Evolutionary conservation across 345 rosid genomes (phyloP).

Genomic region (Gossypium arboreum): DNA sequence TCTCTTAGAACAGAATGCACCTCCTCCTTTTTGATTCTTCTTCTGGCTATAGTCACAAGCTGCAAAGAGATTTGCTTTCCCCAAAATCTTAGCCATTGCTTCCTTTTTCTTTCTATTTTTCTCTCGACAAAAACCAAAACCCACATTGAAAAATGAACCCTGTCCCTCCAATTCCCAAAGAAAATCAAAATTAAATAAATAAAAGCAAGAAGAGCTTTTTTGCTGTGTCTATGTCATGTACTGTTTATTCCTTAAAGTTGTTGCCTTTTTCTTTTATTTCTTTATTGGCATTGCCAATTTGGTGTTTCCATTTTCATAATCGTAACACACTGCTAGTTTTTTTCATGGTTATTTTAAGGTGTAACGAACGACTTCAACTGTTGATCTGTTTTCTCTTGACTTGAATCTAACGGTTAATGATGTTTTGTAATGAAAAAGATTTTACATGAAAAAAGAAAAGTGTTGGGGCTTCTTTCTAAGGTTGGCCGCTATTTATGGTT

Average conservation of each 20-base stretch:
- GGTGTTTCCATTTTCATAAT: neutral
- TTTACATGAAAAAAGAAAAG: neutral
- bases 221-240: neutral
- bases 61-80: conserved; percentile 40
- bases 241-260: neutral
- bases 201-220: neutral
- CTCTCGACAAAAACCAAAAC: conserved; percentile 8
- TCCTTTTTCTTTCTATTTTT: neutral
- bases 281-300: neutral
- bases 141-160: conserved; percentile 5
- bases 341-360: conserved; percentile 4
- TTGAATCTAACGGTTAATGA: conserved; percentile 20
- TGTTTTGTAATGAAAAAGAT: neutral
- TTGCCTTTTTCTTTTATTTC: neutral
- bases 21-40: conserved; percentile 22
- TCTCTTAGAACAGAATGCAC: conserved; percentile 27
- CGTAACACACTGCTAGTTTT: neutral
- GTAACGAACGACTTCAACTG: neutral
- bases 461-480: neutral
- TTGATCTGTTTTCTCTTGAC: neutral
- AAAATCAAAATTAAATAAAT: neutral
- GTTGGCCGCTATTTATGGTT: conserved; percentile 17
- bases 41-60: conserved; percentile 23
- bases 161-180: conserved; percentile 8
- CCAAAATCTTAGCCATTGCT: conserved; percentile 47